Percentiles rank a stretch among this genome's conserved stretches.
phyloP scores from a whole-genome alignment of 345 rosid genomes.

The Eucalyptus erythrocorys region DNA sequence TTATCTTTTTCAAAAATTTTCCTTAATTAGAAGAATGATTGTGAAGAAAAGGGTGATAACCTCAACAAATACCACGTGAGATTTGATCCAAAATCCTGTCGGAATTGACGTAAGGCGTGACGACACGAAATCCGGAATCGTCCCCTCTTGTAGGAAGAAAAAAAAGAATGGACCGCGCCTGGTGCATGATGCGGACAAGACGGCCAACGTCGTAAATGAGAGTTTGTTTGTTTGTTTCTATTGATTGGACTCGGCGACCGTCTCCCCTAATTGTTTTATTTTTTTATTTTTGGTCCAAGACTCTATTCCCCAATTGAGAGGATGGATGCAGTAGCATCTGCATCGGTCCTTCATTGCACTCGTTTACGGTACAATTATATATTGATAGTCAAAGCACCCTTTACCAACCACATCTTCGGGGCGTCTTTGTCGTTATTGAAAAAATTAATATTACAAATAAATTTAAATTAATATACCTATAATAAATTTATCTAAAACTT shows the following conservation, averaged over 20 bases:
- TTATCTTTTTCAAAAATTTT: no score
- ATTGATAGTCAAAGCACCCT: not conserved
- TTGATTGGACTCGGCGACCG: not conserved
- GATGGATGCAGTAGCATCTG: not conserved
- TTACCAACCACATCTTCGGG: not conserved
- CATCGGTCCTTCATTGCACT: not conserved
- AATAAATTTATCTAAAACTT: not conserved
- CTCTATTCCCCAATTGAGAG: not conserved
- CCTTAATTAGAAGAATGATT: not conserved
- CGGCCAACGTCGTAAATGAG: not conserved
- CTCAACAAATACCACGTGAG: not conserved
- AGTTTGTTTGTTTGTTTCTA: not conserved
- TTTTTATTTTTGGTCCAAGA: no score
- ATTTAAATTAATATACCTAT: fast-evolving
- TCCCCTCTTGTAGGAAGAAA: not conserved
- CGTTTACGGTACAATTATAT: not conserved
- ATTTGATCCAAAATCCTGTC: not conserved
- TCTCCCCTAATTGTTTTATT: not conserved
- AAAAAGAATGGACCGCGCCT: not conserved
- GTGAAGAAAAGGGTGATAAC: not conserved
- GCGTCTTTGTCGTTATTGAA: not conserved
- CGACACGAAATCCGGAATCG: not conserved
- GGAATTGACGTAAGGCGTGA: not conserved
- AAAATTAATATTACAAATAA: not conserved
- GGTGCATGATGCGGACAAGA: not conserved